Conservation (phyloP, 768 basidiomycete species). For the Lactarius tabidus region DNA sequence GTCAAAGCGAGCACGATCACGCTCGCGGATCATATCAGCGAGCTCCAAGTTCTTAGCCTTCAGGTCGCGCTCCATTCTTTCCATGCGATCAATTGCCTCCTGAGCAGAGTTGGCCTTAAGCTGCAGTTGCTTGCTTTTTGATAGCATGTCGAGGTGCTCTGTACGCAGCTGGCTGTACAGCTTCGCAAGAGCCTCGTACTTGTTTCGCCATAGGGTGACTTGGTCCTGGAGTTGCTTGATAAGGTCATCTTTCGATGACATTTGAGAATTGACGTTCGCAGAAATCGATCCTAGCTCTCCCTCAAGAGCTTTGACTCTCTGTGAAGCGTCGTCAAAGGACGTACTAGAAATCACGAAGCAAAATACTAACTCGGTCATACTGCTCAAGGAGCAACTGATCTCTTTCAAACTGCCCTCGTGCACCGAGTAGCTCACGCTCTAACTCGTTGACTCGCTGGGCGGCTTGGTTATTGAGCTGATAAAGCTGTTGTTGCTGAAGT, state of each 20-base stretch:
- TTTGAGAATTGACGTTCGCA: constrained; percentile 77
- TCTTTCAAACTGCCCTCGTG: constrained; percentile 96
- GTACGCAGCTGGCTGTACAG: constrained; percentile 97
- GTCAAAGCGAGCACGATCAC: constrained; percentile 94
- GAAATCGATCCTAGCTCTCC: constrained; percentile 75
- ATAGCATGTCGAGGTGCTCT: constrained; percentile 95
- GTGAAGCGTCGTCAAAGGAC: constrained; percentile 10
- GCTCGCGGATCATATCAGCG: constrained; percentile 97
- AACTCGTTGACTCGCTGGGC: constrained; percentile 74
- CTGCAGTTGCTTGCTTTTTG: constrained; percentile 96
- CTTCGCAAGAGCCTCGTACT: constrained; percentile 97
- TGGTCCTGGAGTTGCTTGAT: constrained; percentile 96
- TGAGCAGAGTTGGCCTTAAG: constrained; percentile 98
- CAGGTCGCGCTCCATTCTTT: constrained; percentile 96
- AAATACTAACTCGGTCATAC: constrained; percentile 78
- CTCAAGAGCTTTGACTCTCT: constrained; percentile 96
- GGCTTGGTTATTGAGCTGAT: constrained; percentile 74
- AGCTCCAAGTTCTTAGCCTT: constrained; percentile 98
- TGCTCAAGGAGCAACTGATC: constrained; percentile 98
- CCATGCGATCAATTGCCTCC: constrained; percentile 97
- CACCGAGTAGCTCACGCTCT: constrained; percentile 84
- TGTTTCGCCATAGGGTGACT: constrained; percentile 94
- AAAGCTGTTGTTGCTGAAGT: constrained; percentile 76
- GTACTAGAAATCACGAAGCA: constrained; percentile 1
- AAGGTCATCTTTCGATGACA: constrained; percentile 89